phyloP scores from a whole-genome alignment of 2,329 filamentous ascomycete genomes.

The Fusarium foetens region DNA sequence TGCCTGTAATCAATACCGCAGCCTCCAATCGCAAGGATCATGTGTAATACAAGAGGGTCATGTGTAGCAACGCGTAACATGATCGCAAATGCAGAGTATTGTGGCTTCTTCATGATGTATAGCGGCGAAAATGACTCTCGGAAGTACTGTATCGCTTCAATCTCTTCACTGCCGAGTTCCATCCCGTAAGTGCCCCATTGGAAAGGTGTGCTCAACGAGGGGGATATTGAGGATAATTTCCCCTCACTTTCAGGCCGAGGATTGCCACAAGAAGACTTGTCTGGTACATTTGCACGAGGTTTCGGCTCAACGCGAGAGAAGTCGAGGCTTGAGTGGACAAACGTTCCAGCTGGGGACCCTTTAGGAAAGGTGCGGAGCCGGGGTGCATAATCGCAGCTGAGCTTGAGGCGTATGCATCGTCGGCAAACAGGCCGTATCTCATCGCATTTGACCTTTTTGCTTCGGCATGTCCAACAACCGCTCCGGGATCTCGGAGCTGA shows the following conservation, averaged over 20 bases:
- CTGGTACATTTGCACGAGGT: rapidly evolving
- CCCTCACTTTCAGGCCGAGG: not conserved
- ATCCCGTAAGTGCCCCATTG: not conserved
- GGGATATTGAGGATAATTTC: not conserved
- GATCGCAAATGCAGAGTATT: not conserved
- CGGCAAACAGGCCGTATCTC: not conserved
- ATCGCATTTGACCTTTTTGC: not conserved
- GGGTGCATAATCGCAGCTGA: not conserved
- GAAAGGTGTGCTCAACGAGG: not conserved
- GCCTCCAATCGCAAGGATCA: not conserved
- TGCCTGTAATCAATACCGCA: not conserved
- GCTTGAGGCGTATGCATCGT: not conserved
- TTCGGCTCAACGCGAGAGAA: not conserved
- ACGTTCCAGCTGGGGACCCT: not conserved
- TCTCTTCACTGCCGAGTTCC: not conserved
- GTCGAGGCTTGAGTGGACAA: not conserved
- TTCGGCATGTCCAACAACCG: not conserved
- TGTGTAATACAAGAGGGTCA: not conserved
- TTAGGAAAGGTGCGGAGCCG: not conserved
- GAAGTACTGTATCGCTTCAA: not conserved
- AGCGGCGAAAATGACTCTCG: not conserved
- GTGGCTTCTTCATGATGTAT: not conserved
- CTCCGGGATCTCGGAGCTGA: not conserved
- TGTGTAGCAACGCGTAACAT: not conserved
- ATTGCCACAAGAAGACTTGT: rapidly evolving